A percentile compares a stretch with the other conserved stretches of the same genome.
Conservation (phyloP, 2,329 filamentous ascomycete genomes). For the Coniochaeta ligniaria region DNA sequence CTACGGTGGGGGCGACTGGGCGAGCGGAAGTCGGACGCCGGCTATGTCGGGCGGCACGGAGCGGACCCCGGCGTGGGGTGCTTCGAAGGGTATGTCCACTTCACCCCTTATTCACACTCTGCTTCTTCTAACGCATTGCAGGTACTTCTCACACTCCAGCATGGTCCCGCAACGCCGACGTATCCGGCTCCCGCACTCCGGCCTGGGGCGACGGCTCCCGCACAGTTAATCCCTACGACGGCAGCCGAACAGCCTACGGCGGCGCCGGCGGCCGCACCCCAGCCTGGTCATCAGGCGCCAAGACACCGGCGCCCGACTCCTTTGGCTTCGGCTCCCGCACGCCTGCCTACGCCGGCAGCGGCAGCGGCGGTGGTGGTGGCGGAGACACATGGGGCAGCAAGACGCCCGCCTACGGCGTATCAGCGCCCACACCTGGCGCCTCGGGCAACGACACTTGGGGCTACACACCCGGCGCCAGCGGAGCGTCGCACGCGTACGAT, state of each 20-base stretch:
- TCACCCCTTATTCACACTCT: background rate
- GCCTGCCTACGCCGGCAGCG: slow-evolving; percentile 46
- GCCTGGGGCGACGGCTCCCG: slow-evolving; percentile 64
- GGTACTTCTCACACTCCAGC: slow-evolving; percentile 55
- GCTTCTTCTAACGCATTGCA: slow-evolving; percentile 18
- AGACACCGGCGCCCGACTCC: slow-evolving; percentile 59
- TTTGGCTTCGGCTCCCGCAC: slow-evolving; percentile 64
- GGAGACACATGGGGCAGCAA: slow-evolving; percentile 65
- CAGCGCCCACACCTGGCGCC: slow-evolving; percentile 51
- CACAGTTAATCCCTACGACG: slow-evolving; percentile 65
- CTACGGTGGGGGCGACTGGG: slow-evolving; percentile 46
- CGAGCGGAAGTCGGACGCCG: slow-evolving; percentile 62
- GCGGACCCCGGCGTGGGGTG: slow-evolving; percentile 71
- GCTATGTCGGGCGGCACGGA: slow-evolving; percentile 52
- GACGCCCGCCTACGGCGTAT: slow-evolving; percentile 65
- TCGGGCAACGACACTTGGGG: slow-evolving; percentile 54
- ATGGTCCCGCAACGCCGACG: slow-evolving; percentile 45
- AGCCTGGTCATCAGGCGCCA: slow-evolving; percentile 71
- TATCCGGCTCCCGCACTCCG: slow-evolving; percentile 54
- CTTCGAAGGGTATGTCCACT: slow-evolving; percentile 51
- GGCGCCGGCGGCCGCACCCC: slow-evolving; percentile 56
- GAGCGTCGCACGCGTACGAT: slow-evolving; percentile 51
- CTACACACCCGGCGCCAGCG: slow-evolving; percentile 44
- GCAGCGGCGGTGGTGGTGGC: slow-evolving; percentile 22
- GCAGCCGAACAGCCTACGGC: slow-evolving; percentile 72